phyloP scores from a whole-genome alignment of 1,284 basidiomycete genomes.

The Sanghuangporus weigelae region DNA sequence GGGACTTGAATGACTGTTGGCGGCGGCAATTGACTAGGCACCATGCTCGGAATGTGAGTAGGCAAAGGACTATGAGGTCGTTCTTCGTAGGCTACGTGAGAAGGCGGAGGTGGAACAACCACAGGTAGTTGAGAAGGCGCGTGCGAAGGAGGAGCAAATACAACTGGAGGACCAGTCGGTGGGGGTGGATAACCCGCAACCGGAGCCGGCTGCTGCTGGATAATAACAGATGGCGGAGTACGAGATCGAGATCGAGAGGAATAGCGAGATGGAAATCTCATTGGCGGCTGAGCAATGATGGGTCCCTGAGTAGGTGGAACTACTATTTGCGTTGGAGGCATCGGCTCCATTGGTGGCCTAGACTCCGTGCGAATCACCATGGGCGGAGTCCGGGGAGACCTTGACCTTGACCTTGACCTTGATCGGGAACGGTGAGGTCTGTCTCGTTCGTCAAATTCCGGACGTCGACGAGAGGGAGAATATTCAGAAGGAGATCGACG shows the following conservation, averaged over 20 bases:
- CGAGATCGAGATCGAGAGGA: conserved; percentile 1
- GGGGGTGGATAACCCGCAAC: neutral
- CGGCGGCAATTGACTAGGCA: neutral
- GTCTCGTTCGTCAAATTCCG: neutral
- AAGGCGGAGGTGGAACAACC: conserved; percentile 5
- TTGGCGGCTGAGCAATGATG: neutral
- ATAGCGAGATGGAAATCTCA: conserved; percentile 14
- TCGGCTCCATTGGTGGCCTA: neutral
- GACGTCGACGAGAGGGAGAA: neutral
- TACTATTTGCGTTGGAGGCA: neutral
- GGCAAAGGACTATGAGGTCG: conserved; percentile 18
- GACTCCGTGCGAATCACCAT: conserved; percentile 9
- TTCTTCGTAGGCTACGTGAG: neutral
- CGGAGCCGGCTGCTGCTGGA: neutral
- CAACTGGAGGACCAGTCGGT: conserved; percentile 1
- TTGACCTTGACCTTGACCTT: conserved; percentile 3
- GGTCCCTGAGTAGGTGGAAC: neutral
- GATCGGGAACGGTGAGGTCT: neutral
- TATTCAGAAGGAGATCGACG: neutral
- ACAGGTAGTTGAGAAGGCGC: neutral
- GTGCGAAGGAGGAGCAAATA: neutral
- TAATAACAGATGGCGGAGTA: conserved; percentile 8
- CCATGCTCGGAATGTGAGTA: neutral
- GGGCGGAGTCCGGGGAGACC: conserved; percentile 15
- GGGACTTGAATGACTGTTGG: neutral